phyloP scores from a whole-genome alignment of 2,329 filamentous ascomycete species.

The Ascochyta lentis region DNA sequence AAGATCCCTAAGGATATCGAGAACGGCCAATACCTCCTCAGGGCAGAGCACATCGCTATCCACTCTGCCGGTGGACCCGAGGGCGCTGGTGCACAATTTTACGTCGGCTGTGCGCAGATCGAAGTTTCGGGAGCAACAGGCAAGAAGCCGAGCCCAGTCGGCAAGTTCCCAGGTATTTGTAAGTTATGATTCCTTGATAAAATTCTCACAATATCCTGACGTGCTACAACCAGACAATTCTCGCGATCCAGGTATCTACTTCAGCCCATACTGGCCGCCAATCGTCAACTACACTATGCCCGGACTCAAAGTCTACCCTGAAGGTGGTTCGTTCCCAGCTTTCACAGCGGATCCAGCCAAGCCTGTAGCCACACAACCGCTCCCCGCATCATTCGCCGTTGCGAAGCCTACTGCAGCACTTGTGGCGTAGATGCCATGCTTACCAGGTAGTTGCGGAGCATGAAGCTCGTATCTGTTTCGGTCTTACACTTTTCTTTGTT shows the following conservation, averaged over 20 bases:
- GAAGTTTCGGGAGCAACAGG: slow-evolving; percentile 45
- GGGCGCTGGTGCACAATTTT: slow-evolving; percentile 47
- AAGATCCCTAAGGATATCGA: slow-evolving; percentile 17
- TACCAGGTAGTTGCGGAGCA: too few species aligned
- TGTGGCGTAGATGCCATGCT: not conserved
- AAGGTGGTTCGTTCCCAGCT: slow-evolving; percentile 13
- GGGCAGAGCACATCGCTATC: slow-evolving; percentile 53
- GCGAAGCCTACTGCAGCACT: slow-evolving; percentile 5
- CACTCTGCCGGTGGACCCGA: slow-evolving; percentile 41
- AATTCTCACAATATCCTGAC: not conserved
- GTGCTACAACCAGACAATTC: not conserved
- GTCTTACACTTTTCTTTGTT: too few species aligned
- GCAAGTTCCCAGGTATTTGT: slow-evolving; percentile 47
- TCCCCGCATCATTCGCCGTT: slow-evolving; percentile 10
- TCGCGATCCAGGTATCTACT: slow-evolving; percentile 15
- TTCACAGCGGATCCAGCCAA: slow-evolving; percentile 15
- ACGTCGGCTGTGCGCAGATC: slow-evolving; percentile 52
- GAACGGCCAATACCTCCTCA: slow-evolving; percentile 51
- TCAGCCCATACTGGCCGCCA: slow-evolving; percentile 18
- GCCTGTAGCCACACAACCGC: slow-evolving; percentile 13
- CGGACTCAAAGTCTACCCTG: slow-evolving; percentile 14
- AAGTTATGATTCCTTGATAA: not conserved
- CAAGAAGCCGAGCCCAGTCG: slow-evolving; percentile 41
- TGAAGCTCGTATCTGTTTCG: too few species aligned
- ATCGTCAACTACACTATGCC: slow-evolving; percentile 19